These are phyloP conservation scores for Agaricus blazei DNA, from an alignment of 768 basidiomycete genomes.

Conservation along the genomic window DNA sequence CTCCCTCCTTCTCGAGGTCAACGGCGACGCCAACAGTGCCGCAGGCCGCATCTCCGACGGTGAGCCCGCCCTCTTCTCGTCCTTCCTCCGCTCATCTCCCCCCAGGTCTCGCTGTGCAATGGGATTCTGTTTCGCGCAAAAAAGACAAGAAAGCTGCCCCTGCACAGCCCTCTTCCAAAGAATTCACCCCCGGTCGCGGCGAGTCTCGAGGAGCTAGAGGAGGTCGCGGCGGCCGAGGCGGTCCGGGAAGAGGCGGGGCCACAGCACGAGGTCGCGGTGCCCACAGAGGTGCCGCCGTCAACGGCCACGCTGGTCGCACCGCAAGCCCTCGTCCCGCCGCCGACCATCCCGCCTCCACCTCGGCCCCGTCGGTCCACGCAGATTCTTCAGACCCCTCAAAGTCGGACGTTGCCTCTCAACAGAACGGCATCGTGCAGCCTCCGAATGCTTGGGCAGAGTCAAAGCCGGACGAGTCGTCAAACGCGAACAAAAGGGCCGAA, in stretches of 20 bases:
- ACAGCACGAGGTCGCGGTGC: constrained; percentile 44
- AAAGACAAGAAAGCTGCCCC: constrained; percentile 74
- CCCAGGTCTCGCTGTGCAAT: constrained; percentile 69
- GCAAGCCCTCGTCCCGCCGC: constrained; percentile 24
- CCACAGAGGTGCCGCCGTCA: constrained; percentile 32
- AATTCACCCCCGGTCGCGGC: constrained; percentile 41
- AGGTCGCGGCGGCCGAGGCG: constrained; percentile 51
- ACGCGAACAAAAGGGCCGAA: constrained; percentile 17
- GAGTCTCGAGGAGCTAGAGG: constrained; percentile 63
- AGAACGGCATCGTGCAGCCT: constrained; percentile 22
- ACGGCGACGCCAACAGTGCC: constrained; percentile 66
- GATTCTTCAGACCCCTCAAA: constrained; percentile 11
- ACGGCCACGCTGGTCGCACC: constrained; percentile 34
- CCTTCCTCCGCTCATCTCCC: constrained; percentile 14
- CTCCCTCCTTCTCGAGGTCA: constrained; percentile 60
- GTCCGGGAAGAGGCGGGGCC: constrained; percentile 54
- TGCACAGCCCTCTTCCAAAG: constrained; percentile 44
- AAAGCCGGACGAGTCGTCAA: constrained; percentile 24
- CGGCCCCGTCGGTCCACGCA: constrained; percentile 21
- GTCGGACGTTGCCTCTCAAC: constrained; percentile 20
- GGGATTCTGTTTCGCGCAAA: constrained; percentile 82
- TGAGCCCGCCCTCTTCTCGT: constrained; percentile 23
- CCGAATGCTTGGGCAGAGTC: constrained; percentile 27
- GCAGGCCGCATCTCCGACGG: constrained; percentile 76
- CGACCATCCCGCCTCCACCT: constrained; percentile 17